Evolutionary conservation across 2,329 filamentous ascomycete genomes (phyloP).

Genomic region (Nemania sp.): DNA sequence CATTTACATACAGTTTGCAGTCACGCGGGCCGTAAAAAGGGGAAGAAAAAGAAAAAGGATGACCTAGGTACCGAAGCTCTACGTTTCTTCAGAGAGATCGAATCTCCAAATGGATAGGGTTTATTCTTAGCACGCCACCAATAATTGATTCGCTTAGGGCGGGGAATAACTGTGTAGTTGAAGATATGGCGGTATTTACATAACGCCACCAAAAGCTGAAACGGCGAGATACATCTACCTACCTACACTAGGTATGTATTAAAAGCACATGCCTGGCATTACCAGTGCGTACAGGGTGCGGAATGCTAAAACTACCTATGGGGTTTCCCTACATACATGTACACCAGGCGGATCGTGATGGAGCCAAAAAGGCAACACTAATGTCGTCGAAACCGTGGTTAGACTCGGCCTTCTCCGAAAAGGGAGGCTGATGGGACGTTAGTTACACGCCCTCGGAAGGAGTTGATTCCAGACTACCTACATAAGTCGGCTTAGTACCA

Average conservation of each 20-base stretch:
- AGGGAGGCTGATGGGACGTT: slow-evolving; percentile 28
- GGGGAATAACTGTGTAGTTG: not conserved
- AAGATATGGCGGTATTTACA: slow-evolving; percentile 4
- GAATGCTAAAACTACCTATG: slow-evolving; percentile 8
- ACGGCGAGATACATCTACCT: not conserved
- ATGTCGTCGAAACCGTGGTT: slow-evolving; percentile 8
- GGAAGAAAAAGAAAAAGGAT: not conserved
- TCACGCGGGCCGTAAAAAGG: not conserved
- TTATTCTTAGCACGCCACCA: not conserved
- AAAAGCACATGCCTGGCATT: not conserved
- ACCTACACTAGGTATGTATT: not conserved
- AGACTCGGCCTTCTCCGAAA: slow-evolving; percentile 33
- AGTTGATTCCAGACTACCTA: slow-evolving; percentile 11
- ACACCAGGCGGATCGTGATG: slow-evolving; percentile 9
- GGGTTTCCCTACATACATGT: not conserved
- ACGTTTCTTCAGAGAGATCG: not conserved
- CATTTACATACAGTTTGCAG: not conserved
- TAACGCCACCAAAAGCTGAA: slow-evolving; percentile 9
- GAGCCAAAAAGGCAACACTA: slow-evolving; percentile 5
- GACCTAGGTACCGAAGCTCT: not conserved
- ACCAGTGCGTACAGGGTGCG: not conserved
- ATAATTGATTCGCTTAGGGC: slow-evolving; percentile 6
- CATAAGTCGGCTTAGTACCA: not conserved
- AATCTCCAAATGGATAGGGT: slow-evolving; percentile 1
- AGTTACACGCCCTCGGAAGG: slow-evolving; percentile 13